These are phyloP conservation scores for Zelonia costaricensis DNA, from an alignment of 208 protist species.

Conservation along the genomic window DNA sequence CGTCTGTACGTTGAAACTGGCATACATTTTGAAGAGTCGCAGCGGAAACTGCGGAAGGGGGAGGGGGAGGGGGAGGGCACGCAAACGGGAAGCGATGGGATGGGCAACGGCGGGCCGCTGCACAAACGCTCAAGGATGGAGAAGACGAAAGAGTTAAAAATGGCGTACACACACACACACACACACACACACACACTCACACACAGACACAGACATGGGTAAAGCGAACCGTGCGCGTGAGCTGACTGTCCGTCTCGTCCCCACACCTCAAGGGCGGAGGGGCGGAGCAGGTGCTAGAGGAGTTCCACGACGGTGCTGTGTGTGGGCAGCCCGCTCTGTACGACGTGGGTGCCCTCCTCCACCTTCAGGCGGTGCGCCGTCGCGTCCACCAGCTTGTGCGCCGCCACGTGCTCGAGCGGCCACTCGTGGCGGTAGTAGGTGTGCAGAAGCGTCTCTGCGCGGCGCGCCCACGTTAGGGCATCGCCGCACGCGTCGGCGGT, in stretches of 20 bases:
- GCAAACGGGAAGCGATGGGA: too few relatives aligned
- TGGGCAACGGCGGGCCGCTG: too few relatives aligned
- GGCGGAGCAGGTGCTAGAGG: conserved; percentile 9
- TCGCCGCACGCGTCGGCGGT: conserved; percentile 48
- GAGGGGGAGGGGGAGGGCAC: too few relatives aligned
- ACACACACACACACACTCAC: neutral
- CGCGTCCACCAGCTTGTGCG: conserved; percentile 25
- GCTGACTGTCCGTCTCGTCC: neutral
- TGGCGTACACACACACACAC: neutral
- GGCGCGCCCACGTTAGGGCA: conserved; percentile 41
- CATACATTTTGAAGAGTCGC: too few relatives aligned
- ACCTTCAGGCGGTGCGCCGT: conserved; percentile 37
- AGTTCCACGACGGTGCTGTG: conserved; percentile 13
- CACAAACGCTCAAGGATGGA: too few relatives aligned
- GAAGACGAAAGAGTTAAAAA: neutral
- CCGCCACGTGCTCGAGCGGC: conserved; percentile 35
- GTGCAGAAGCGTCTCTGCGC: conserved; percentile 32
- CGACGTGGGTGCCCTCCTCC: conserved; percentile 49
- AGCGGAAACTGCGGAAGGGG: too few relatives aligned
- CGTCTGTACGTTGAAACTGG: too few relatives aligned
- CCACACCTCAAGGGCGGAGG: too few relatives aligned
- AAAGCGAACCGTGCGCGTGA: neutral
- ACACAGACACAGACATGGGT: conserved; percentile 1
- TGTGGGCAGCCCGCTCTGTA: conserved; percentile 26
- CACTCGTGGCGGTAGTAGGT: conserved; percentile 39